These are phyloP conservation scores for Naganishia vaughanmartiniae DNA, from an alignment of 768 basidiomycete genomes.

Conservation along the genomic window DNA sequence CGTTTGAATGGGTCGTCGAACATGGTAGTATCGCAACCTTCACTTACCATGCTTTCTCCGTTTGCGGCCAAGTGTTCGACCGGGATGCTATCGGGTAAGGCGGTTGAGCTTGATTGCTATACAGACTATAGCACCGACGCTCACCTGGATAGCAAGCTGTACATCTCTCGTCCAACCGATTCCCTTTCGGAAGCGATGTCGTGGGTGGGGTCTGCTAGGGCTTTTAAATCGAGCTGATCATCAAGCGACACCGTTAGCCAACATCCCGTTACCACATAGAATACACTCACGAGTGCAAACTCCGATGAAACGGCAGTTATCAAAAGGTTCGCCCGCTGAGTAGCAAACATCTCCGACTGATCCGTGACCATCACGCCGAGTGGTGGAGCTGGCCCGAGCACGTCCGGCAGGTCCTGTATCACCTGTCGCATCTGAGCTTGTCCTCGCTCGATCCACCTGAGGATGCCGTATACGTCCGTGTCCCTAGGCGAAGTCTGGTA, in stretches of 20 bases:
- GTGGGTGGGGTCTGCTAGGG: constrained; percentile 32
- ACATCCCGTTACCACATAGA: not conserved
- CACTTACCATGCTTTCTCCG: constrained; percentile 43
- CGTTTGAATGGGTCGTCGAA: not conserved
- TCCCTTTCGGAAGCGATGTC: constrained; percentile 37
- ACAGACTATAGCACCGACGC: not conserved
- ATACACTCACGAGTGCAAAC: constrained; percentile 39
- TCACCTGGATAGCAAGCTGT: constrained; percentile 35
- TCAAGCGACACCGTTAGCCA: not conserved
- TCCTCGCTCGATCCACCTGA: constrained; percentile 23
- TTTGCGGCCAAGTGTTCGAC: constrained; percentile 42
- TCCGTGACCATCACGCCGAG: constrained; percentile 11
- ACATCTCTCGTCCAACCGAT: constrained; percentile 36
- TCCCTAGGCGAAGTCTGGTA: constrained; percentile 28
- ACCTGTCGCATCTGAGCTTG: not conserved
- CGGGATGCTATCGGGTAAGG: constrained; percentile 30
- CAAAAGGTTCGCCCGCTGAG: constrained; percentile 41
- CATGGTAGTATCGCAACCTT: not conserved
- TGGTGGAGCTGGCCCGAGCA: constrained; percentile 9
- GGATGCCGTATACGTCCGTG: constrained; percentile 27
- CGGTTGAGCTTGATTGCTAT: not conserved
- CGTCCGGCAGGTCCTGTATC: constrained; percentile 6
- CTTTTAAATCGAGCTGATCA: constrained; percentile 38
- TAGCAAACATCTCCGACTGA: constrained; percentile 35
- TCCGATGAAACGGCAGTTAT: constrained; percentile 40